Base-by-base conservation (phyloP, 2,329 filamentous ascomycete genomes). In the Mycocentrospora acerina region DNA sequence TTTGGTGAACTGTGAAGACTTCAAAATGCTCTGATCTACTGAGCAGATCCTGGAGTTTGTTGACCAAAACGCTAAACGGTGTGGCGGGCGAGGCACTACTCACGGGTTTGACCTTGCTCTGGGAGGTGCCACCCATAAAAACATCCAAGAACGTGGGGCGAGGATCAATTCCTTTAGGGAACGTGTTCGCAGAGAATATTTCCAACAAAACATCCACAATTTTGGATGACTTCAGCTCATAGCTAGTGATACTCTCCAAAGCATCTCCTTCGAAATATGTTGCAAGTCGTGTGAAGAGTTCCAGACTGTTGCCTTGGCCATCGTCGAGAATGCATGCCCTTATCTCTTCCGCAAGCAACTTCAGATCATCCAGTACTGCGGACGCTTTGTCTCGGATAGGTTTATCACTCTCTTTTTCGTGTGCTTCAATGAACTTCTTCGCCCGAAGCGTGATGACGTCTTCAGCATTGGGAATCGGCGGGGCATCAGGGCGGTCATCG, bases 1-100 rank as follows among this genome's bases (percentile, higher is more conserved):
- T 95, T 46, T 95, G 87, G 64, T 95, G 89, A 38, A 97, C 90
- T 7, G 93, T 98, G 46, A 95, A 81, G 29, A 98, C 91, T 63
- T 98, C 93, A 57, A 97, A 98, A 73, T 97, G 90, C 72, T 98
- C 93, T 24, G 91, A 94, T 53, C 93, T 84, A 73, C 93, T 98
- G 40, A 98, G 79, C 41, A 98, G 74, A 70, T 98, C 93, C 69
- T 98, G 93, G 22, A 98, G 76, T 68, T 98, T 98, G 65, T 90
- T 86, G 27, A 95, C 84, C 65, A 98, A 77, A 35, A 95, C 81
- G 59, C 90, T 93, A 66, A 97, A 95, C 1, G 90, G 85, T 0
- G 91, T 95, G 0, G 82, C 78, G 3, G 88, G 83, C 9, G 85
- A 86, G 38, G 86, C 81, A 10, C 76, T 77, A 24, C 76, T 82